Evolutionary conservation across 352 stramenopile genomes (phyloP).

Genomic region (Phytopythium litorale): DNA sequence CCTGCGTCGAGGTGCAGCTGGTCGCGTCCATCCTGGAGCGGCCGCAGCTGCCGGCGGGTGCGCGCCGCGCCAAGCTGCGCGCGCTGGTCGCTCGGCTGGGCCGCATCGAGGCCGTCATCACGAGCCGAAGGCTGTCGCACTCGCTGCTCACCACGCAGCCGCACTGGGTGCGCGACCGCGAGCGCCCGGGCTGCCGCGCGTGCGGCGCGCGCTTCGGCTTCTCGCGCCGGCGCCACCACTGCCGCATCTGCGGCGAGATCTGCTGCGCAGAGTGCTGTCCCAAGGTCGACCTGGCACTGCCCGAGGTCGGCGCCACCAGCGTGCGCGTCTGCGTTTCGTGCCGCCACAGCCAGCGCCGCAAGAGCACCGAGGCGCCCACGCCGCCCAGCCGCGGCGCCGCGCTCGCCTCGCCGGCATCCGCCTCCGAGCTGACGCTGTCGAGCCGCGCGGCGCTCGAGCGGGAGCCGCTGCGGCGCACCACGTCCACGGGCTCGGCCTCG

Average conservation of each 20-base stretch:
- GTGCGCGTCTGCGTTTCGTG: conserved; percentile 68
- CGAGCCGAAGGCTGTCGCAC: conserved; percentile 61
- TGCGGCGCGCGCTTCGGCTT: conserved; percentile 67
- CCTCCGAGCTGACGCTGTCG: neutral
- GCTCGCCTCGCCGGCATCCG: conserved; percentile 5
- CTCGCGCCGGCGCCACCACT: conserved; percentile 74
- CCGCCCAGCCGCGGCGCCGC: conserved; percentile 10
- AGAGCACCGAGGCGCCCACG: conserved; percentile 33
- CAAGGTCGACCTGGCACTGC: conserved; percentile 78
- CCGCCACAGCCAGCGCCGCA: conserved; percentile 48
- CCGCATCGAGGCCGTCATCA: conserved; percentile 68
- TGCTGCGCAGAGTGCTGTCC: conserved; percentile 74
- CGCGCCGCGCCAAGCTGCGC: conserved; percentile 54
- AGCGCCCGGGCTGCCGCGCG: conserved; percentile 50
- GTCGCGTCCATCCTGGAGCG: conserved; percentile 74
- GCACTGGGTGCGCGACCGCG: conserved; percentile 66
- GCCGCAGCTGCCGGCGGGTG: conserved; percentile 28
- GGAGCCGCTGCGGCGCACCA: conserved; percentile 8
- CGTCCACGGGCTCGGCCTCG: conserved; percentile 5
- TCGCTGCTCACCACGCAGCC: conserved; percentile 61
- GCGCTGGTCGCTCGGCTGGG: conserved; percentile 47
- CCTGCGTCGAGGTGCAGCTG: conserved; percentile 63
- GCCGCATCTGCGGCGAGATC: conserved; percentile 71
- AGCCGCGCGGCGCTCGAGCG: too few relatives aligned
- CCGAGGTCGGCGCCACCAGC: conserved; percentile 50